Conservation (phyloP, 768 basidiomycete genomes). For the Cystobasidium ongulense region DNA sequence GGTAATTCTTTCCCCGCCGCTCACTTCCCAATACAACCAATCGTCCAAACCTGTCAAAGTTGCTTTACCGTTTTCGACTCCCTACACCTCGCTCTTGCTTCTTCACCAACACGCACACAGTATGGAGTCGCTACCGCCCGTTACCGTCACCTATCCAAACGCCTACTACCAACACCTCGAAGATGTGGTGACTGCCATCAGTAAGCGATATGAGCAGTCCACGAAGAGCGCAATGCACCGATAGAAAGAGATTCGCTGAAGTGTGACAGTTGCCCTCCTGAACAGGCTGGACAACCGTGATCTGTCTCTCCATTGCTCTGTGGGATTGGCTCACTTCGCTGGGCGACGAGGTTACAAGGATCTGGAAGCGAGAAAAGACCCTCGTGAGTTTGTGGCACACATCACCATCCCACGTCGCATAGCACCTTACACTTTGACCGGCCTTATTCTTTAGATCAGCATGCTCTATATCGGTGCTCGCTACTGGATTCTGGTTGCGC, state of each 20-base stretch:
- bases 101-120: not conserved
- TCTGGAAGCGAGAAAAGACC: not conserved
- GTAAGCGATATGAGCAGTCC: too few species aligned
- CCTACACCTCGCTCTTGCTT: too few species aligned
- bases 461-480: not conserved
- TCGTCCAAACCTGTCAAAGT: too few species aligned
- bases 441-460: not conserved
- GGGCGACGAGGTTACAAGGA: not conserved
- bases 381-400: not conserved
- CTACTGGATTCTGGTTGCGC: not conserved
- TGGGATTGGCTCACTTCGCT: conserved; percentile 7
- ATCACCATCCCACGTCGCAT: not conserved
- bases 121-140: not conserved
- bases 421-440: not conserved
- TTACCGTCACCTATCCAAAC: not conserved
- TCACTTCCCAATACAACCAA: too few species aligned
- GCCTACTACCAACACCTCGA: not conserved
- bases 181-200: not conserved
- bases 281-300: conserved; percentile 1
- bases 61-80: too few species aligned
- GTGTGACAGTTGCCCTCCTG: not conserved
- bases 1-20: too few species aligned
- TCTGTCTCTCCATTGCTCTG: not conserved
- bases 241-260: too few species aligned
- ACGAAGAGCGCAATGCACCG: too few species aligned